Evolutionary conservation across 2,329 filamentous ascomycete genomes (phyloP).

Genomic region (Scopulariopsis brevicaulis): DNA sequence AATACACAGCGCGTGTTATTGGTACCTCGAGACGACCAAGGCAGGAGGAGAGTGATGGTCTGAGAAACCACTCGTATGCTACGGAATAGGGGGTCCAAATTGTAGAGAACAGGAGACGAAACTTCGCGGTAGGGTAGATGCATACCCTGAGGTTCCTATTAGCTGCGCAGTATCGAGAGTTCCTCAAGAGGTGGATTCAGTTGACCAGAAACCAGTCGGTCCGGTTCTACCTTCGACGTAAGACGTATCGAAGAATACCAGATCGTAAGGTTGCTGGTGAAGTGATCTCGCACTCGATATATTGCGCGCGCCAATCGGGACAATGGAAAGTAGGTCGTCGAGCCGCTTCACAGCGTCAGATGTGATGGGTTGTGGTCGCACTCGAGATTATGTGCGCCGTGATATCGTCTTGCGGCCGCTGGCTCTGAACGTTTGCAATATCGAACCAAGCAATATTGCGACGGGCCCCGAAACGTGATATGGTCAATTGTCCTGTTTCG

Average conservation of each 20-base stretch:
- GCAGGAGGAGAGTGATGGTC: neutral
- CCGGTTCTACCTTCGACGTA: neutral
- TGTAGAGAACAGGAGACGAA: neutral
- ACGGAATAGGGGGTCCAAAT: neutral
- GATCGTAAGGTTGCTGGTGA: neutral
- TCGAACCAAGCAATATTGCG: too few relatives aligned
- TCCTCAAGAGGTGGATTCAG: neutral
- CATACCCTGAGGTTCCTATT: neutral
- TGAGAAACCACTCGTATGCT: neutral
- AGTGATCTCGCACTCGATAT: neutral
- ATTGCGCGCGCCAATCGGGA: neutral
- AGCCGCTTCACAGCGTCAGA: too few relatives aligned
- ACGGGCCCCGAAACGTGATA: too few relatives aligned
- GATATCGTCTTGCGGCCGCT: too few relatives aligned
- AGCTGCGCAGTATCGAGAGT: neutral
- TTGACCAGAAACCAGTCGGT: neutral
- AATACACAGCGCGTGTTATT: neutral
- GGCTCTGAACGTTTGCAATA: too few relatives aligned
- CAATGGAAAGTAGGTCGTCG: neutral
- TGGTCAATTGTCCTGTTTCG: too few relatives aligned
- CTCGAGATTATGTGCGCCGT: too few relatives aligned
- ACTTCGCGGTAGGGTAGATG: neutral
- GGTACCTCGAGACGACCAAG: neutral
- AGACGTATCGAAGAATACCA: neutral
- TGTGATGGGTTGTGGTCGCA: too few relatives aligned